Base-by-base conservation (phyloP, 768 basidiomycete species). In the Hericium erinaceus region DNA sequence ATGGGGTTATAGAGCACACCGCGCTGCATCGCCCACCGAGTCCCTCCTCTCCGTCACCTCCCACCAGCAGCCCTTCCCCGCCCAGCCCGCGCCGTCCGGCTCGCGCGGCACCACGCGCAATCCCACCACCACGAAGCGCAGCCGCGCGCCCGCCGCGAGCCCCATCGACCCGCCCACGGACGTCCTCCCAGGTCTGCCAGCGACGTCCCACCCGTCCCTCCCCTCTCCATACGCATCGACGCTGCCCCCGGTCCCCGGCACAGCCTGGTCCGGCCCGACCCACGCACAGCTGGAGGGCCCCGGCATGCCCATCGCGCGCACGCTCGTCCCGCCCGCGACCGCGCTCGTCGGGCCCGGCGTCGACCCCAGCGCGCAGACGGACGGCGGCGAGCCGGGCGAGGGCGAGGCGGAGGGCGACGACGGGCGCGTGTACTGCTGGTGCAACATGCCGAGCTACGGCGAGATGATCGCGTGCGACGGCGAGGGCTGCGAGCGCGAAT, bases 381-480 rank as follows among this genome's bases (percentile, higher is more conserved):
- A 77, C 15, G 77, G 66, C 0, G 69, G 68, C 4, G 74, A 72
- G 0, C 80, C 77, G 38, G 71, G 48, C 3, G 82, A 80, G 48
- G 79, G 72, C 11, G 89, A 85, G 44, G 88, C 78, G 4, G 79
- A 78, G 50, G 77, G 73, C 16, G 80, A 79, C 49, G 79, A 82
- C 65, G 75, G 79, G 54, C 81, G 77, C 64, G 78, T 79, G 13
- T 95, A 98, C 67, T 98, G 94, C 72, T 79, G 85, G 75, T 98
- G 94, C 70, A 78, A 89, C 62, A 76, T 87, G 16, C 78, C 84
- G 59, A 92, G 90, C 66, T 94, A 87, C 64, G 94, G 94, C 39
- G 88, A 94, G 73, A 95, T 97, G 93, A 90, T 97, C 64, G 93
- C 85, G 22, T 97, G 93, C 69, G 93, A 97, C 69, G 89, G 85